Conservation (phyloP, 139 green algal species). For the Tetraselmis striata region DNA sequence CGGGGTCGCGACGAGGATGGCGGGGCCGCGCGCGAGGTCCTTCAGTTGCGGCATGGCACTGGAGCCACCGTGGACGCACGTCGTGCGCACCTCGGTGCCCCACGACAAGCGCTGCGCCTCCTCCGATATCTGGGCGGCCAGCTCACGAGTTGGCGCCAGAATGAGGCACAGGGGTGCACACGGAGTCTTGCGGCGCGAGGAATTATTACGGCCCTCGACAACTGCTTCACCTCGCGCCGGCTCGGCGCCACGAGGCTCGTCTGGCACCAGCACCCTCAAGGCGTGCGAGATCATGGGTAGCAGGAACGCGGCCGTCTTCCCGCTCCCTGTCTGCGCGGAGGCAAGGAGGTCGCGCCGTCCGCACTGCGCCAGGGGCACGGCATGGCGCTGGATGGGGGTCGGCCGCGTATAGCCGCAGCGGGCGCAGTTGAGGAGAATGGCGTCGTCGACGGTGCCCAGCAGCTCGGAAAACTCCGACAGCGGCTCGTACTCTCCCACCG, state of each 20-base stretch:
- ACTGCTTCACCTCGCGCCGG: too few species aligned
- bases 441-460: too few species aligned
- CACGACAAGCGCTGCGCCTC: constrained; percentile 29
- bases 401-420: not conserved
- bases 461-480: too few species aligned
- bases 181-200: not conserved
- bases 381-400: constrained; percentile 6
- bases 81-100: constrained; percentile 80
- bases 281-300: too few species aligned
- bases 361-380: not conserved
- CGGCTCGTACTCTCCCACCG: too few species aligned
- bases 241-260: too few species aligned
- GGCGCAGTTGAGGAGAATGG: too few species aligned
- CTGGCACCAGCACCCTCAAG: too few species aligned
- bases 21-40: constrained; percentile 10
- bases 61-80: constrained; percentile 59
- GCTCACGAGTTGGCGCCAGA: constrained; percentile 67
- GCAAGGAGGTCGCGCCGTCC: constrained; percentile 4
- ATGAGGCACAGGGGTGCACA: constrained; percentile 26
- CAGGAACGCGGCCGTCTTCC: constrained; percentile 15
- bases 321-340: constrained; percentile 1
- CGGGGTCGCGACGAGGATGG: constrained; percentile 22
- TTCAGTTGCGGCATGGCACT: constrained; percentile 12
- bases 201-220: not conserved
- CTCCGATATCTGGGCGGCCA: constrained; percentile 61